Evolutionary conservation across 306 rosid species (phyloP).

Genomic region (Bauhinia variegata): DNA sequence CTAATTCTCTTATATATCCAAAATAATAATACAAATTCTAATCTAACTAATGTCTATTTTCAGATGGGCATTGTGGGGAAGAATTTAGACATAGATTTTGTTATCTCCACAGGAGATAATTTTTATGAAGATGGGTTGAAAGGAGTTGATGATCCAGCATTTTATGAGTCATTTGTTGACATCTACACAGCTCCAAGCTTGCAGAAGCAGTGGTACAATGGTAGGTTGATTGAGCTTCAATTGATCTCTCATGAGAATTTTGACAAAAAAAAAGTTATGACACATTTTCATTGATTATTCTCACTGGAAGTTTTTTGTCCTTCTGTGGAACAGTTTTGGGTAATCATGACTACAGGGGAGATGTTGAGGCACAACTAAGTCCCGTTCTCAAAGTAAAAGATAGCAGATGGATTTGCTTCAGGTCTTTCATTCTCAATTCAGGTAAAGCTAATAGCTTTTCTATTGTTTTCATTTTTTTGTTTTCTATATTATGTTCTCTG

Average conservation of each 20-base stretch:
- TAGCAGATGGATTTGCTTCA: conserved; percentile 67
- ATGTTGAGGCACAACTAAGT: conserved; percentile 72
- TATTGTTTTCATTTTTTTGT: conserved; percentile 28
- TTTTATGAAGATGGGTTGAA: conserved; percentile 51
- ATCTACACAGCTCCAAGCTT: conserved; percentile 52
- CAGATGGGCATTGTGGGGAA: conserved; percentile 68
- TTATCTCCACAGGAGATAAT: conserved; percentile 53
- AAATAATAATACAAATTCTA: no score
- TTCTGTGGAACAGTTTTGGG: conserved; percentile 63
- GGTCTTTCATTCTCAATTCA: conserved; percentile 62
- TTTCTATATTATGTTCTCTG: conserved; percentile 47
- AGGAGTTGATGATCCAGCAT: conserved; percentile 44
- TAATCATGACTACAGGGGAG: conserved; percentile 88
- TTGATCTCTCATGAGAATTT: neutral
- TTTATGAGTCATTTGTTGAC: conserved; percentile 49
- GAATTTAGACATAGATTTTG: conserved; percentile 46
- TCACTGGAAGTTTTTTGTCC: no score
- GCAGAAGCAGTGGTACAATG: conserved; percentile 54
- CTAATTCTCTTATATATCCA: no score
- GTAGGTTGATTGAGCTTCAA: conserved; percentile 2
- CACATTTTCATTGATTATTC: neutral
- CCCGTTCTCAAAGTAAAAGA: conserved; percentile 56
- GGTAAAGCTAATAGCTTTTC: conserved; percentile 37
- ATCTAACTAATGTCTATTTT: neutral
- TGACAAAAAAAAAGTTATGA: no score